A percentile compares a stretch with the other conserved stretches of the same genome.
These are phyloP conservation scores for Alectoria sarmentosa DNA, from an alignment of 495 filamentous ascomycete species.

Conservation along the genomic window DNA sequence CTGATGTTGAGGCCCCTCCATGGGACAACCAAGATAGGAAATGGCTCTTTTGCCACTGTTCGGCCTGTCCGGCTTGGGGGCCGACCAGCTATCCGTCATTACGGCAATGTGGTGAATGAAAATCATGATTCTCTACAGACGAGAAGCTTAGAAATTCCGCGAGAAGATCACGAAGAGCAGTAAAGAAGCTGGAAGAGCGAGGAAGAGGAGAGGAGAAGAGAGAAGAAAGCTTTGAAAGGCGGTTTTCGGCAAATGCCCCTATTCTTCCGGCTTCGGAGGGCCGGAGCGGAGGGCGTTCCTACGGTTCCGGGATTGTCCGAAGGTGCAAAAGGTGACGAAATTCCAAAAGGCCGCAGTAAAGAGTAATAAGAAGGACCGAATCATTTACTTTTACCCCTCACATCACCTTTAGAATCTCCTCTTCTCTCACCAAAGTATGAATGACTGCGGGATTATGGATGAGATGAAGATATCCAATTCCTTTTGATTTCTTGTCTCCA, in stretches of 20 bases:
- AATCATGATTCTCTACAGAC: no score
- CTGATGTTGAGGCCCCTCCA: not conserved
- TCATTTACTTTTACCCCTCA: constrained; percentile 6
- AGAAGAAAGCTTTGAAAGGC: no score
- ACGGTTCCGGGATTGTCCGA: constrained; percentile 10
- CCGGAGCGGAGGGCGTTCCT: no score
- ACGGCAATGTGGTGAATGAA: no score
- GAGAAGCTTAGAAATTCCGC: no score
- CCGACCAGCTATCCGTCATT: no score
- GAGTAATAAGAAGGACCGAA: constrained; percentile 11
- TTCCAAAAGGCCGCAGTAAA: not conserved
- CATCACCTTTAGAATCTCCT: no score
- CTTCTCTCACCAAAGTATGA: not conserved
- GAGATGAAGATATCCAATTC: not conserved
- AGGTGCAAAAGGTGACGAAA: not conserved
- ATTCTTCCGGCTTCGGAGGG: not conserved
- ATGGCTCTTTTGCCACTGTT: not conserved
- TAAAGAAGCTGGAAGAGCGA: not conserved
- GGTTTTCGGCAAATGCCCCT: not conserved
- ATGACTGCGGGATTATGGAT: not conserved
- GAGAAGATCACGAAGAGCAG: not conserved
- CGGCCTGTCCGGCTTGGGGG: no score
- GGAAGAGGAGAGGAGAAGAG: no score
- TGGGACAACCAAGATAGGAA: not conserved
- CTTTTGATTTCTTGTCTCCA: not conserved